Evolutionary conservation across 176 grass and related monocot genomes (phyloP).

Genomic region (Chrysopogon serrulatus): DNA sequence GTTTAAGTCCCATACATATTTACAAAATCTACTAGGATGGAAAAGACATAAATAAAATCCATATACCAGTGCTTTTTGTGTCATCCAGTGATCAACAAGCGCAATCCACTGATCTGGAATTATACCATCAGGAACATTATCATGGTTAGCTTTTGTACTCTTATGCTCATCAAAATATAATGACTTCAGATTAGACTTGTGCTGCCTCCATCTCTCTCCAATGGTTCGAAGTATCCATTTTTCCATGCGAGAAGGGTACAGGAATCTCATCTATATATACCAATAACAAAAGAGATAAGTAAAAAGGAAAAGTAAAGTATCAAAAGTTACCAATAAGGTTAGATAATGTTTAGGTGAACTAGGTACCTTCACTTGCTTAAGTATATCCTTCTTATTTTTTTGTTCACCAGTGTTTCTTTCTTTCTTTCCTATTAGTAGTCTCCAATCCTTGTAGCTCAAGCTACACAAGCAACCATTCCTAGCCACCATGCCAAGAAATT

Average conservation of each 20-base stretch:
- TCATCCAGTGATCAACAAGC: not conserved
- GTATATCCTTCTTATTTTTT: not conserved
- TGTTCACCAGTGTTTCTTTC: not conserved
- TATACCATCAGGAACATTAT: not conserved
- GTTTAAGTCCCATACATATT: not conserved
- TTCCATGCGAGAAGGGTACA: too few species aligned
- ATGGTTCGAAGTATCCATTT: not conserved
- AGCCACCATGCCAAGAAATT: not conserved
- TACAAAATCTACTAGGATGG: not conserved
- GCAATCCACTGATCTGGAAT: not conserved
- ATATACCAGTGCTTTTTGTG: not conserved
- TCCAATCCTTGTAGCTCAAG: not conserved
- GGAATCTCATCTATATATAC: not conserved
- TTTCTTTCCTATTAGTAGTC: not conserved
- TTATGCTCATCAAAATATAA: not conserved
- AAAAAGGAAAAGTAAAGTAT: not conserved
- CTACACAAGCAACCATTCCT: constrained; percentile 11
- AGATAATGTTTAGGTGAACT: not conserved
- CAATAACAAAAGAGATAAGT: not conserved
- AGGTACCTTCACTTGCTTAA: not conserved
- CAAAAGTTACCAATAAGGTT: not conserved
- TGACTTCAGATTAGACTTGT: not conserved
- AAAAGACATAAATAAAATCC: not conserved
- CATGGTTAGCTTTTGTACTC: not conserved
- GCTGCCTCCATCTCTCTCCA: constrained; percentile 2